A percentile compares a stretch with the other conserved stretches of the same genome.
These are phyloP conservation scores for Candida gigantensis DNA, from an alignment of 1,139 yeast genomes.

Conservation along the genomic window DNA sequence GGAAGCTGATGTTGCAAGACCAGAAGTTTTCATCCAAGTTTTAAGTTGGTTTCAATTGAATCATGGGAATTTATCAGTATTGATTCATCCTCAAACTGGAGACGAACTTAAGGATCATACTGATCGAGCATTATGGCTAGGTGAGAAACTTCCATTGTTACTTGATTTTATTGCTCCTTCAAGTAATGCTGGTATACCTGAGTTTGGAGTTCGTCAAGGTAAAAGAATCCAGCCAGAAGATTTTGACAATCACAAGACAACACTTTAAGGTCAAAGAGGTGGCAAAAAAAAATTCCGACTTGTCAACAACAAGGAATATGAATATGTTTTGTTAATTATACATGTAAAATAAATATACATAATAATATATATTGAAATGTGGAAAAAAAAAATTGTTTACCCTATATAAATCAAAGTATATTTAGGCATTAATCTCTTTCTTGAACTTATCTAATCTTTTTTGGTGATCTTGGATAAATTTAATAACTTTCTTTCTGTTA, in stretches of 20 bases:
- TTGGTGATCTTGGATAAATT: constrained; percentile 59
- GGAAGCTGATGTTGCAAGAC: constrained; percentile 36
- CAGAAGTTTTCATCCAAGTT: constrained; percentile 29
- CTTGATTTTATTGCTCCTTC: constrained; percentile 19
- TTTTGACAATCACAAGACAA: constrained; percentile 11
- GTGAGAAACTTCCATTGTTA: constrained; percentile 26
- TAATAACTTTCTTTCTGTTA: constrained; percentile 60
- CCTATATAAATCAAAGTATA: no score
- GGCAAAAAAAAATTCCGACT: neutral
- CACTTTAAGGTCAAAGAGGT: neutral
- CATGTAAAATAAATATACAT: no score
- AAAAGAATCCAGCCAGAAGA: constrained; percentile 18
- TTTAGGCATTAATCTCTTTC: constrained; percentile 27
- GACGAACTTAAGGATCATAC: constrained; percentile 30
- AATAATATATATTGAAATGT: no score
- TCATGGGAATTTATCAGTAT: constrained; percentile 31
- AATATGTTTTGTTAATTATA: no score
- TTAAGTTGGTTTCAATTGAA: constrained; percentile 34
- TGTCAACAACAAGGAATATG: no score
- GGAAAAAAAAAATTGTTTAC: no score
- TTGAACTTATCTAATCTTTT: constrained; percentile 58
- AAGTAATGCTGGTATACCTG: constrained; percentile 19
- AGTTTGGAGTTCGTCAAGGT: constrained; percentile 21
- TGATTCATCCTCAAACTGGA: constrained; percentile 38
- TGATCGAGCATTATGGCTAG: constrained; percentile 33